Evolutionary conservation across 345 rosid genomes (phyloP), one percentile per base, ranked within the genome.

Genomic region (Isatis tinctoria): DNA sequence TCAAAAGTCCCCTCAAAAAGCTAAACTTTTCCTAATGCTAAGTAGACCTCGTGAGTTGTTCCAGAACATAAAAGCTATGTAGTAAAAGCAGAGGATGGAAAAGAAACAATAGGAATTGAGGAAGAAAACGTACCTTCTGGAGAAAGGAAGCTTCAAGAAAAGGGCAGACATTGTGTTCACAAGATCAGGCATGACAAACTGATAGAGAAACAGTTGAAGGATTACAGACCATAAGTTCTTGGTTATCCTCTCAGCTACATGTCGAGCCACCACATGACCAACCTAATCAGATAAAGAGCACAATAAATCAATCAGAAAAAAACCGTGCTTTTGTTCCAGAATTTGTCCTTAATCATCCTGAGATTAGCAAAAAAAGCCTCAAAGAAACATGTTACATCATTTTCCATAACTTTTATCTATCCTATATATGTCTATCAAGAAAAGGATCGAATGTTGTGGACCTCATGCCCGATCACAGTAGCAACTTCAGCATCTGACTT

Each of bases 201-300:
- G 96, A 78, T 81, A 86, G 13, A 92, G 89, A 40, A 85, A 70
- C 54, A 95, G 36, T 51, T 90, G 96, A 40, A 88, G 66, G 59
- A 92, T 85, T n/a, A 88, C 80, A 76, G 90, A 72, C 97, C 97
- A 92, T 35, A 92, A 77, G 65, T 88, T 87, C 84, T 84, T 92
- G 11, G 99, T 86, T 49, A 92, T 66, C 18, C 68, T 63, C 75
- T 95, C 98, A 0, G 97, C 96, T 44, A 64, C 58, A 83, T 95
- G 99, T 77, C 98, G 78, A 8, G 94, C 98, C 75, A 95, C 96
- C 2, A 88, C 94, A 86, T 92, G 98, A 16, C 86, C 99, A 71
- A 95, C 89, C 99, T 95, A 81, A 40, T 60, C 33, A 12, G 37
- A 70, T 56, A 67, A 44, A 80, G 32, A 70, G 22, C 60, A 3